Conservation (phyloP, 2,329 filamentous ascomycete species). For the Fusarium abutilonis region DNA sequence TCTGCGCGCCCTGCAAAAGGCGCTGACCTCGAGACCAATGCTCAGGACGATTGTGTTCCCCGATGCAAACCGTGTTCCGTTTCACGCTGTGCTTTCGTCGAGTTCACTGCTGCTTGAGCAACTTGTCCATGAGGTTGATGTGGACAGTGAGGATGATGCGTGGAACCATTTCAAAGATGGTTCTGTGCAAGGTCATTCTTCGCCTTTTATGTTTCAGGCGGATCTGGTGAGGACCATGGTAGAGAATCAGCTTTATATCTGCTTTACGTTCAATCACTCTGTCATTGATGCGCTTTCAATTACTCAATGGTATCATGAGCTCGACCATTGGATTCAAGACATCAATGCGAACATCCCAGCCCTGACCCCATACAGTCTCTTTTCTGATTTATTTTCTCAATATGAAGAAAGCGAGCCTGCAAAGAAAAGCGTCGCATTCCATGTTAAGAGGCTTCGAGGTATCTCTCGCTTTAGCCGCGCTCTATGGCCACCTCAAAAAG, state of each 20-base stretch:
- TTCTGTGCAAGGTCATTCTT: slow-evolving; percentile 24
- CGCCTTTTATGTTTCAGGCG: slow-evolving; percentile 48
- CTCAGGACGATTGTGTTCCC: slow-evolving; percentile 46
- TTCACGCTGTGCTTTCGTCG: slow-evolving; percentile 45
- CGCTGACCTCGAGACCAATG: slow-evolving; percentile 44
- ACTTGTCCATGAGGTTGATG: slow-evolving; percentile 42
- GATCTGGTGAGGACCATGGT: slow-evolving; percentile 39
- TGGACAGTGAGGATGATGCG: slow-evolving; percentile 39
- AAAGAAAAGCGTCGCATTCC: slow-evolving; percentile 44
- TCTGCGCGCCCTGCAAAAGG: slow-evolving; percentile 43
- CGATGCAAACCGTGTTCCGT: slow-evolving; percentile 25
- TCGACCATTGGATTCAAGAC: slow-evolving; percentile 47
- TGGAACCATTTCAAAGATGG: slow-evolving; percentile 35
- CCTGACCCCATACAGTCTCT: slow-evolving; percentile 47
- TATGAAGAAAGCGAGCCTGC: slow-evolving; percentile 47
- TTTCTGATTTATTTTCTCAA: slow-evolving; percentile 47
- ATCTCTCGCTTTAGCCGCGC: slow-evolving; percentile 48
- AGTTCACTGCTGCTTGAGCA: slow-evolving; percentile 38
- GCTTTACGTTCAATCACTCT: slow-evolving; percentile 50
- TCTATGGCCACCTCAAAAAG: slow-evolving; percentile 49
- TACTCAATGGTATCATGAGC: slow-evolving; percentile 48
- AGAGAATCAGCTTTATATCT: slow-evolving; percentile 37
- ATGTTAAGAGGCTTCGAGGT: slow-evolving; percentile 48
- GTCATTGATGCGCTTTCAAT: slow-evolving; percentile 50
- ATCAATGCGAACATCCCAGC: slow-evolving; percentile 25